A percentile compares a stretch with the other conserved stretches of the same genome.
These are phyloP conservation scores for Agaricus subrufescens DNA, from an alignment of 768 basidiomycete species.

Conservation along the genomic window DNA sequence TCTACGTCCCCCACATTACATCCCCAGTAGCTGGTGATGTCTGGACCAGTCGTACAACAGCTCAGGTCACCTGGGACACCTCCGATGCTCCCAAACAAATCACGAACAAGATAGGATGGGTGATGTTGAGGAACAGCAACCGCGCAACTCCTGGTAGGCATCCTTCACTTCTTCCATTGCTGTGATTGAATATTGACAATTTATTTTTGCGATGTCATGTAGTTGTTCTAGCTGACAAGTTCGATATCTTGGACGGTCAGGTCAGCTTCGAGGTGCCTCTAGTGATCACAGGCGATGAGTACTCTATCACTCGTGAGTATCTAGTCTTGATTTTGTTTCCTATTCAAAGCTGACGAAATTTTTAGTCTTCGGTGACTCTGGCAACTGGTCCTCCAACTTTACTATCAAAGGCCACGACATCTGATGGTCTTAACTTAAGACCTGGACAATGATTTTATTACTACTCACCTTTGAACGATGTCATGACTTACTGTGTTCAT, in stretches of 20 bases:
- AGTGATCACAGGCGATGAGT: constrained; percentile 27
- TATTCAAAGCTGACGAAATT: background rate
- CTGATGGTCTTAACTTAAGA: background rate
- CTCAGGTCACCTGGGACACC: constrained; percentile 44
- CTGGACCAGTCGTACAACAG: constrained; percentile 36
- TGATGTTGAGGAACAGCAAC: constrained; percentile 34
- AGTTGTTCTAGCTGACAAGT: constrained; percentile 28
- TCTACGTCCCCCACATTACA: constrained; percentile 40
- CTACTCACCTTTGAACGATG: too few relatives aligned
- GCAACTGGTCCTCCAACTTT: constrained; percentile 16
- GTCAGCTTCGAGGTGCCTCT: constrained; percentile 29
- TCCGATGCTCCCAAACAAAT: constrained; percentile 38
- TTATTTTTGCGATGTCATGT: too few relatives aligned
- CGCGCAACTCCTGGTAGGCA: constrained; percentile 26
- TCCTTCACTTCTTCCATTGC: background rate
- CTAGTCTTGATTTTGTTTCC: background rate
- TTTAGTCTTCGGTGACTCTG: constrained; percentile 28
- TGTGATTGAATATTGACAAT: too few relatives aligned
- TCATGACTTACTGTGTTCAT: too few relatives aligned
- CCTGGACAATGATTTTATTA: background rate
- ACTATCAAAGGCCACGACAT: background rate
- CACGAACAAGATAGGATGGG: constrained; percentile 39
- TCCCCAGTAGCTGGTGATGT: constrained; percentile 28
- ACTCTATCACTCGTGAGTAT: constrained; percentile 35
- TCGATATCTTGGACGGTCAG: constrained; percentile 31